A percentile compares a stretch with the other conserved stretches of the same genome.
Conservation (phyloP, 179 eudicot genomes). For the Drosera spatulata region DNA sequence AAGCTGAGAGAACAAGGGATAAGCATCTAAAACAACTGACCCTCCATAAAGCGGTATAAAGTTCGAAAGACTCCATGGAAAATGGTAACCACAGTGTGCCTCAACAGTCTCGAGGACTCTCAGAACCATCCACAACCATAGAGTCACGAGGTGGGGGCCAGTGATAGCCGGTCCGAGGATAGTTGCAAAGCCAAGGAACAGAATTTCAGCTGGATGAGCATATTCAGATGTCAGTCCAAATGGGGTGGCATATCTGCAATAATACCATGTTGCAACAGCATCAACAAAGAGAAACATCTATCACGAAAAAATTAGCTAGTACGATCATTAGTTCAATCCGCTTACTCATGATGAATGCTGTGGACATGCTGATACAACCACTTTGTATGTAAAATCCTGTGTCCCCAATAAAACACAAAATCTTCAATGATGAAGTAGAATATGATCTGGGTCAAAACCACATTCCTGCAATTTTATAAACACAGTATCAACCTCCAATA, state of each 20-base stretch:
- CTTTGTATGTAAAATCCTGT: slow-evolving; percentile 88
- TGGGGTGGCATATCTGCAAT: slow-evolving; percentile 86
- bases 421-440: slow-evolving; percentile 95
- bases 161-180: slow-evolving; percentile 92
- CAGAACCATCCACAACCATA: slow-evolving; percentile 95
- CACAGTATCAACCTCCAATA: background rate
- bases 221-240: slow-evolving; percentile 98
- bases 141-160: slow-evolving; percentile 85
- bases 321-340: slow-evolving; percentile 2
- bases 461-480: slow-evolving; percentile 59
- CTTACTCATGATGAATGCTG: slow-evolving; percentile 97
- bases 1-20: background rate
- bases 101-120: slow-evolving; percentile 97
- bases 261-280: slow-evolving; percentile 2
- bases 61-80: slow-evolving; percentile 96
- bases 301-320: background rate
- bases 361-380: slow-evolving; percentile 97
- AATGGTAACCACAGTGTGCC: slow-evolving; percentile 97
- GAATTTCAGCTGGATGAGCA: slow-evolving; percentile 98
- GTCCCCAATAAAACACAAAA: slow-evolving; percentile 97
- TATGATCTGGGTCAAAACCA: slow-evolving; percentile 61
- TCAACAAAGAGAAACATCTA: background rate
- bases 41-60: slow-evolving; percentile 90
- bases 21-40: slow-evolving; percentile 27
- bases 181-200: slow-evolving; percentile 95